Base-by-base conservation (phyloP, 768 basidiomycete species). In the Termitomyces sp. region DNA sequence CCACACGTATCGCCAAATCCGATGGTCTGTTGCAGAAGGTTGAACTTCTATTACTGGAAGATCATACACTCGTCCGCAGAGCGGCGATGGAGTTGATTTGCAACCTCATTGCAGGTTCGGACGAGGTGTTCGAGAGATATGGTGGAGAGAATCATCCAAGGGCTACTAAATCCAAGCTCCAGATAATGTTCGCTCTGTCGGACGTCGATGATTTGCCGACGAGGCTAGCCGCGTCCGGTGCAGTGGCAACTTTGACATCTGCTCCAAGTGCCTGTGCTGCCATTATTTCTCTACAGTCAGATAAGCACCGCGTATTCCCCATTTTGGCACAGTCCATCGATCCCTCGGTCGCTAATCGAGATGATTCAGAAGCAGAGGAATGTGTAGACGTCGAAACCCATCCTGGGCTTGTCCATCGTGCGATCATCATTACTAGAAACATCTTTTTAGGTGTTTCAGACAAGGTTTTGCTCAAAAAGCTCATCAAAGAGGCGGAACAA, bases 1-100 rank as follows among this genome's bases (percentile, higher is more conserved):
- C 91, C 3, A 75, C 81, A 20, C 82, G 87, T 47, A 82, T 97
- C 49, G 86, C 85, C 1, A 75, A 76, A 46, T 75, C 79, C 0
- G 79, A 84, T 9, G 84, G 83, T 2, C 69, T 92, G 32, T 64
- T 90, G 54, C 76, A 79, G 71, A 84, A 81, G 59, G 77, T 87
- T 6, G 92, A 94, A 64, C 74, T 87, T 14, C 68, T 93, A 16
- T 78, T 94, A 61, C 73, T 94, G 10, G 92, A 95, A 64, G 92
- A 94, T 53, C 90, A 96, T 69, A 72, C 70, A 0, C 77, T 98
- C 57, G 77, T 97, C 54, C 83, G 93, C 16, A 79, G 97, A 58
- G 96, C 97, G 2, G 86, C 95, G 2, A 87, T 86, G 54, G 94
- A 99, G 72, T 81, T 98, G 30, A 74, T 94, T 3, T 98, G 95